These are phyloP conservation scores for Phalaenopsis hybrid DNA, from an alignment of 116 monocot genomes.

Conservation along the genomic window DNA sequence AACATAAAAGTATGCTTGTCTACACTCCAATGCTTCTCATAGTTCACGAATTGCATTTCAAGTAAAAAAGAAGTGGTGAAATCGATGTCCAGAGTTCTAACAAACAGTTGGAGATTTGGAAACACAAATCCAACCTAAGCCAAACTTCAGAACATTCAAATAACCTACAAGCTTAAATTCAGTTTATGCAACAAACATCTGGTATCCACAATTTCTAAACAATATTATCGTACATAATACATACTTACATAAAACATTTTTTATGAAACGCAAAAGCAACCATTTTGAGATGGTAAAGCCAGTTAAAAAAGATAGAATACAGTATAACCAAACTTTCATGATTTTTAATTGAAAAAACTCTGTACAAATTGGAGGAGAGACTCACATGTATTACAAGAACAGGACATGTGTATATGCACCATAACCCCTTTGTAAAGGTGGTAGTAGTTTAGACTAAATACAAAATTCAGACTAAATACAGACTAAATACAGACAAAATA, in stretches of 20 bases:
- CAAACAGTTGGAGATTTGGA: background rate
- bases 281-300: background rate
- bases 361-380: background rate
- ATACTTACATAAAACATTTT: background rate
- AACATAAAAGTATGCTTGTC: too few species aligned
- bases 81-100: background rate
- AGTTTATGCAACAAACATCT: background rate
- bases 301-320: background rate
- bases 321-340: background rate
- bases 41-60: too few species aligned
- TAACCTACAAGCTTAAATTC: background rate
- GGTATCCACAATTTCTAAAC: background rate
- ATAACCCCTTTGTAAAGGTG: too few species aligned
- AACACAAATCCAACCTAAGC: background rate
- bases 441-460: too few species aligned
- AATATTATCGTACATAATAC: background rate
- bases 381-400: slow-evolving; percentile 99
- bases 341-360: background rate
- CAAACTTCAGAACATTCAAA: too few species aligned
- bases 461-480: background rate
- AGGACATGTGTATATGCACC: too few species aligned
- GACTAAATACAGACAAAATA: too few species aligned
- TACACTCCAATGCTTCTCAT: too few species aligned
- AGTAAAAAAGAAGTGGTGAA: background rate
- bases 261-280: background rate